Conservation (phyloP, 2,329 filamentous ascomycete genomes). For the Catunica adiposa region DNA sequence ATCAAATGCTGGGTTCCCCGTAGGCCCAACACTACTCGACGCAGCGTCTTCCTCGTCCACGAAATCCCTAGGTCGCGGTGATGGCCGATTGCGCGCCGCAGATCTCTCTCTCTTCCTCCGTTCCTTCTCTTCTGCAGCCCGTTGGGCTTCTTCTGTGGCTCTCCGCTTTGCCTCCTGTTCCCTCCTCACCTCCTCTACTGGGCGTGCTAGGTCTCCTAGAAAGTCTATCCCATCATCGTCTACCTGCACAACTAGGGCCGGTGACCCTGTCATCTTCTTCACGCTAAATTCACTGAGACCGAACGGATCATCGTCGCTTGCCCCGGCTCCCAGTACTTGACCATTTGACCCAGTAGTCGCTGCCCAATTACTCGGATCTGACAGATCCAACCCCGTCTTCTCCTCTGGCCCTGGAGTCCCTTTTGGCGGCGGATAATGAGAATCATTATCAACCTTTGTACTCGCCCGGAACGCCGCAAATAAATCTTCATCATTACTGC, state of each 20-base stretch:
- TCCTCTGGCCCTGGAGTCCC: slow-evolving; percentile 22
- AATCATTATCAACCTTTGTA: slow-evolving; percentile 50
- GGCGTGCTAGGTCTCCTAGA: slow-evolving; percentile 45
- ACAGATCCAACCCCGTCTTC: slow-evolving; percentile 32
- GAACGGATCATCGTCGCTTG: slow-evolving; percentile 79
- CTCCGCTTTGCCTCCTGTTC: slow-evolving; percentile 21
- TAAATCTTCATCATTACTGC: slow-evolving; percentile 34
- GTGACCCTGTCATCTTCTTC: slow-evolving; percentile 15
- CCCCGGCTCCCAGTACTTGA: slow-evolving; percentile 24
- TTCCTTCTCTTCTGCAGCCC: background rate
- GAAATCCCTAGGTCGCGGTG: slow-evolving; percentile 22
- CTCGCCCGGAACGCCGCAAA: slow-evolving; percentile 52
- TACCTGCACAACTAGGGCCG: slow-evolving; percentile 15
- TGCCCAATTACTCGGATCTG: slow-evolving; percentile 37
- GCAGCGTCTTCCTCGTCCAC: slow-evolving; percentile 25
- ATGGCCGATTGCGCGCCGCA: slow-evolving; percentile 18
- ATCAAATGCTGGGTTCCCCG: slow-evolving; percentile 34
- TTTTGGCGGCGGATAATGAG: slow-evolving; percentile 40
- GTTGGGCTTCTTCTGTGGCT: background rate
- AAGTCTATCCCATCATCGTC: slow-evolving; percentile 46
- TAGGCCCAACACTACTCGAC: background rate
- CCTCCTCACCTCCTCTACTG: slow-evolving; percentile 45
- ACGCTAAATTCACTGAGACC: slow-evolving; percentile 50
- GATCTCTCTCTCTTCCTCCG: background rate
- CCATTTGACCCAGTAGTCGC: slow-evolving; percentile 21